Conservation (phyloP, 1,284 basidiomycete species). For the Ceratobasidium sp. region DNA sequence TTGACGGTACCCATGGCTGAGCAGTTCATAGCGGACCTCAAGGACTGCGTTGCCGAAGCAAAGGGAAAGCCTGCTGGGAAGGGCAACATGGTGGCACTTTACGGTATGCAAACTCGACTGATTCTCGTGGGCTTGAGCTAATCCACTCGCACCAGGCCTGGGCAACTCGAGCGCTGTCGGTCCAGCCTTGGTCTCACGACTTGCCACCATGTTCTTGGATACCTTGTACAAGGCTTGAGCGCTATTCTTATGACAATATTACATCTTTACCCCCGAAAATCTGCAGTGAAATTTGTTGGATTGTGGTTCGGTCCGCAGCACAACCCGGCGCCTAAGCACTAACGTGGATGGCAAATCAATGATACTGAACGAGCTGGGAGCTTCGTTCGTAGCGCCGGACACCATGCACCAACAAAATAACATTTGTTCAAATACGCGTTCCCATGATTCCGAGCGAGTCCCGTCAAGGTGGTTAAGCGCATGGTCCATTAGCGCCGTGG, state of each 20-base stretch:
- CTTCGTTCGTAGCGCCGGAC: too few relatives aligned
- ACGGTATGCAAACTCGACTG: constrained; percentile 78
- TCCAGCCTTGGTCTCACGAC: constrained; percentile 86
- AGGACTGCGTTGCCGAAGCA: constrained; percentile 77
- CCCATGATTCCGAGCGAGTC: too few relatives aligned
- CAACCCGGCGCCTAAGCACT: too few relatives aligned
- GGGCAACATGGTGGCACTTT: constrained; percentile 88
- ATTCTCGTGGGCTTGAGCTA: neutral
- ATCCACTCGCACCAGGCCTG: constrained; percentile 68
- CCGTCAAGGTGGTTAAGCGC: too few relatives aligned
- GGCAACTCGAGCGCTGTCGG: constrained; percentile 90
- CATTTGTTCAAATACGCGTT: too few relatives aligned
- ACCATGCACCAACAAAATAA: too few relatives aligned
- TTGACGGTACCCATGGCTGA: constrained; percentile 84
- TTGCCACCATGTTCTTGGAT: constrained; percentile 87
- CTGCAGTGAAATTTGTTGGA: too few relatives aligned
- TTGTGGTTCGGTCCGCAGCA: too few relatives aligned
- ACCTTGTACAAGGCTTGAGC: constrained; percentile 80
- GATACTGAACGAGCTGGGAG: too few relatives aligned
- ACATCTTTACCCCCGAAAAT: neutral
- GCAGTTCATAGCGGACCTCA: constrained; percentile 84
- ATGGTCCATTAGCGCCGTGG: too few relatives aligned
- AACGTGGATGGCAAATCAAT: too few relatives aligned
- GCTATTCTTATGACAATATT: neutral
- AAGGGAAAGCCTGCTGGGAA: constrained; percentile 69